phyloP scores from a whole-genome alignment of 176 grass and related monocot species.

The barley (Hordeum vulgare) region DNA sequence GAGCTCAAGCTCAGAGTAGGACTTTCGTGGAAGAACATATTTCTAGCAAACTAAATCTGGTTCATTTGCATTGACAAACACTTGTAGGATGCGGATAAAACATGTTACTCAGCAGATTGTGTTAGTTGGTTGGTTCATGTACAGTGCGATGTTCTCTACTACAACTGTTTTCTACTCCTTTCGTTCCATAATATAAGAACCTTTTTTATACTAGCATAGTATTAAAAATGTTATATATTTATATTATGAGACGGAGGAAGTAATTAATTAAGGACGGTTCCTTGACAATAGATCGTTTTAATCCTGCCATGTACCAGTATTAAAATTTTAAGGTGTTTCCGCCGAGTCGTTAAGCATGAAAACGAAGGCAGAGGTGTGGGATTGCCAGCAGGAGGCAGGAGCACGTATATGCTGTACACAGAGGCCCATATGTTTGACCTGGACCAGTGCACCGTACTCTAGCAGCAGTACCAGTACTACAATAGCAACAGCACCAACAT shows the following conservation, averaged over 20 bases:
- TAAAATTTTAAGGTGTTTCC: neutral
- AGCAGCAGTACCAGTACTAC: neutral
- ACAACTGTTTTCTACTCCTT: neutral
- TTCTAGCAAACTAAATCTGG: neutral
- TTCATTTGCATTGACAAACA: neutral
- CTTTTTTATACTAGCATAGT: too few species aligned
- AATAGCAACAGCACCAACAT: neutral
- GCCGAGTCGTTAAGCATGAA: neutral
- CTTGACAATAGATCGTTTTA: neutral
- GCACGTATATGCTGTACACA: neutral
- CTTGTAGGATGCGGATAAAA: neutral
- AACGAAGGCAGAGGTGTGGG: neutral
- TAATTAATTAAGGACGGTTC: neutral
- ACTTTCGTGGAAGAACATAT: too few species aligned
- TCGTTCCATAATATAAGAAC: too few species aligned
- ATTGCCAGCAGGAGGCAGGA: neutral
- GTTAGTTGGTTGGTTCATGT: neutral
- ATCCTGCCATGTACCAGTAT: too few species aligned
- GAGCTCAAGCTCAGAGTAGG: too few species aligned
- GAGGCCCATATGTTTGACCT: neutral
- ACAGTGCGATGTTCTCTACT: neutral
- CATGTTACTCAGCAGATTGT: neutral
- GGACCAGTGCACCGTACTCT: neutral
- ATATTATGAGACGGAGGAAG: too few species aligned
- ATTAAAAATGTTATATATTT: too few species aligned